Evolutionary conservation across 2,329 filamentous ascomycete genomes (phyloP).

Genomic region (Sporothrix pseudoabietina): DNA sequence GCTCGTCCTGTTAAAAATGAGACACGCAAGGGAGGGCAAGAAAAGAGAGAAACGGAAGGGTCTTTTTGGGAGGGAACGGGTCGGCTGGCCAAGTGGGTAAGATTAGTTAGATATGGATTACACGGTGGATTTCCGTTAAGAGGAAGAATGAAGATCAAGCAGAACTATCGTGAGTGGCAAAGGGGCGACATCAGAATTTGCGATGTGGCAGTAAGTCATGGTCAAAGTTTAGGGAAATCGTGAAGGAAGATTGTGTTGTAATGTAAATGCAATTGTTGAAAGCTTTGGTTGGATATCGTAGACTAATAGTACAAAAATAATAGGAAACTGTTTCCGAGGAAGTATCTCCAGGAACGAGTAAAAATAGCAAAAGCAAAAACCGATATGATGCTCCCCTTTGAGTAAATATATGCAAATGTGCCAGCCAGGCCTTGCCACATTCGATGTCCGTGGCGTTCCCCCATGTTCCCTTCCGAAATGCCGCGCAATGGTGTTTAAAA

Average conservation of each 20-base stretch:
- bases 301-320: conserved; percentile 28
- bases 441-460: not conserved
- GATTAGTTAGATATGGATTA: conserved; percentile 11
- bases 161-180: conserved; percentile 2
- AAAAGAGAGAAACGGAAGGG: not conserved
- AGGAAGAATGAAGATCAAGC: not conserved
- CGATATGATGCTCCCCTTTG: conserved; percentile 2
- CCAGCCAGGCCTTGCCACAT: not conserved
- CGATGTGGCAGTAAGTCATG: not conserved
- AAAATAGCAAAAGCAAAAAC: not conserved
- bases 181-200: not conserved
- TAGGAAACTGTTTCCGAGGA: not conserved
- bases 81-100: not conserved
- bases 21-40: not conserved
- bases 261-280: conserved; percentile 8
- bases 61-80: not conserved
- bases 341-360: conserved; percentile 12
- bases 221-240: no score
- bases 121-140: not conserved
- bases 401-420: conserved; percentile 25
- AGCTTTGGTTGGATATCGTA: conserved; percentile 22
- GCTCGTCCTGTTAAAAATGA: conserved; percentile 9
- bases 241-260: not conserved
- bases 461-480: not conserved
- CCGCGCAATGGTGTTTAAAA: conserved; percentile 7